phyloP scores from a whole-genome alignment of 495 filamentous ascomycete species.

The Parachaetomium inaequale region DNA sequence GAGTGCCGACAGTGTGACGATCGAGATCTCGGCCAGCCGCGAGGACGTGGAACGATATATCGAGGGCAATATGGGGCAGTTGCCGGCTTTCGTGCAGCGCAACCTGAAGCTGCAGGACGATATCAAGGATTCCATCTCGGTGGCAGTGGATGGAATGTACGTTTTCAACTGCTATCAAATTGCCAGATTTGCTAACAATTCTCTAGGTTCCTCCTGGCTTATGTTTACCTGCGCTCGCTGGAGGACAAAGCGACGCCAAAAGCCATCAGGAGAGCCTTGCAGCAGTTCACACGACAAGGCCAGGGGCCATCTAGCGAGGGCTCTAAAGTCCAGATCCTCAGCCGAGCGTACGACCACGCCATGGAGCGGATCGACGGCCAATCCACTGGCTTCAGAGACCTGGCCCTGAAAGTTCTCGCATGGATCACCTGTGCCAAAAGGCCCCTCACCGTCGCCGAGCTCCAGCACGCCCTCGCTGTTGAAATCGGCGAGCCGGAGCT shows the following conservation, averaged over 20 bases:
- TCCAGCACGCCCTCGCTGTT: slow-evolving; percentile 49
- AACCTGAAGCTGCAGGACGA: not conserved
- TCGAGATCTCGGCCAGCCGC: slow-evolving; percentile 1
- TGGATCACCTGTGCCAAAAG: slow-evolving; percentile 47
- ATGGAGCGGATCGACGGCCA: slow-evolving; percentile 47
- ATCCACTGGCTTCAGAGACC: slow-evolving; percentile 20
- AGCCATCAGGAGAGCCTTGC: slow-evolving; percentile 20
- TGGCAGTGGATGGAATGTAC: not conserved
- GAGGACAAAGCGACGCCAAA: slow-evolving; percentile 17
- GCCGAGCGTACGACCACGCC: slow-evolving; percentile 39
- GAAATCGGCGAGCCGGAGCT: slow-evolving; percentile 30
- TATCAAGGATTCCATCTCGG: slow-evolving; percentile 20
- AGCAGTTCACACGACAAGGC: slow-evolving; percentile 29
- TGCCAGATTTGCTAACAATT: not conserved
- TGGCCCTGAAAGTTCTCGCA: slow-evolving; percentile 38
- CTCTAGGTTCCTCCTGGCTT: not conserved
- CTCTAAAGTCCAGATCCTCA: not conserved
- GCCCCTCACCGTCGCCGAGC: slow-evolving; percentile 40
- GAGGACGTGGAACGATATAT: not conserved
- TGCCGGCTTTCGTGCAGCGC: not conserved
- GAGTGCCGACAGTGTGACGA: not conserved
- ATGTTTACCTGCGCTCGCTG: slow-evolving; percentile 25
- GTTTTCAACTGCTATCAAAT: not conserved
- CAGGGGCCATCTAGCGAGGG: not conserved
- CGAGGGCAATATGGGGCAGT: not conserved